A percentile compares a stretch with the other conserved stretches of the same genome.
Conservation (phyloP, 306 rosid genomes). For the Quercus berberidifolia region DNA sequence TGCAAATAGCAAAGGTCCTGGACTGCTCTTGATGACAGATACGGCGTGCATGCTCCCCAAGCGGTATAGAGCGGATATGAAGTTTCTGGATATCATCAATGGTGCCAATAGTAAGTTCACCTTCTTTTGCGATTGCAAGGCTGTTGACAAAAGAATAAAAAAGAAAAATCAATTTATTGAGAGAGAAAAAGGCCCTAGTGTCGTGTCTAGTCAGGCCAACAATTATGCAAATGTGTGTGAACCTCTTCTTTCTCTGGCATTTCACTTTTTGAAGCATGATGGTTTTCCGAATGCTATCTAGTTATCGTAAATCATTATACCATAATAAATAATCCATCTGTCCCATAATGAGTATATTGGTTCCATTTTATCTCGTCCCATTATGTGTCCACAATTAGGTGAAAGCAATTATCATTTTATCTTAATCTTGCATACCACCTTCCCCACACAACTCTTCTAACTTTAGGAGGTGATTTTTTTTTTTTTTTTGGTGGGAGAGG, state of each 20-base stretch:
- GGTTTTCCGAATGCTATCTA: background rate
- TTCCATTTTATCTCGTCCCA: background rate
- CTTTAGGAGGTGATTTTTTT: background rate
- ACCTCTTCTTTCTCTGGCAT: background rate
- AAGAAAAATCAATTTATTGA: background rate
- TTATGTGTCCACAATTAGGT: background rate
- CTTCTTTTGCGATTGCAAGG: conserved; percentile 97
- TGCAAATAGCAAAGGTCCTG: conserved; percentile 82
- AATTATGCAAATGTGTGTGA: background rate
- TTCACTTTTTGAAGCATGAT: background rate
- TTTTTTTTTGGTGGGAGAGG: too few species aligned
- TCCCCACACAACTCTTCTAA: background rate
- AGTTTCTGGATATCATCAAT: conserved; percentile 98
- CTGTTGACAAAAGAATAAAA: conserved; percentile 32
- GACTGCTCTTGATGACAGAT: conserved; percentile 99
- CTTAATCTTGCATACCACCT: background rate
- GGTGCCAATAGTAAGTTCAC: conserved; percentile 97
- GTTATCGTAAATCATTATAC: background rate
- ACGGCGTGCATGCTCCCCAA: conserved; percentile 93
- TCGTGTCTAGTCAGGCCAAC: background rate
- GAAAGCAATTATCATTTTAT: background rate
- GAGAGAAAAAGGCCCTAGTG: background rate
- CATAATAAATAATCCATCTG: background rate
- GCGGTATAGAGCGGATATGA: conserved; percentile 91
- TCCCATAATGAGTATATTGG: background rate